These are phyloP conservation scores for Fonsecaea nubica DNA, from an alignment of 2,329 filamentous ascomycete genomes.

Conservation along the genomic window DNA sequence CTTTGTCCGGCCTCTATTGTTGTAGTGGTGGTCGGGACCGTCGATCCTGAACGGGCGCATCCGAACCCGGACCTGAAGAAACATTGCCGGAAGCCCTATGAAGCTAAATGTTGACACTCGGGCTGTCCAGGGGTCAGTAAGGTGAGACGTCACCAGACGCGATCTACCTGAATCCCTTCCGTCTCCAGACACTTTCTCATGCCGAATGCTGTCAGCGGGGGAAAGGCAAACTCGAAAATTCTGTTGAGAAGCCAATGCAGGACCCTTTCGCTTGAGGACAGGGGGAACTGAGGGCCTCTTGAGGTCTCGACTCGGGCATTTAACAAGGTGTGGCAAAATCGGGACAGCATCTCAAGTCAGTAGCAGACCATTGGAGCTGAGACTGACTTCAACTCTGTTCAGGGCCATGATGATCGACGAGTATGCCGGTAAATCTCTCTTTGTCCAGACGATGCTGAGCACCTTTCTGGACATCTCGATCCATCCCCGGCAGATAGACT, in stretches of 20 bases:
- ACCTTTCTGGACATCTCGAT: conserved; percentile 1
- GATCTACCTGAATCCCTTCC: background rate
- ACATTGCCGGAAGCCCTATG: background rate
- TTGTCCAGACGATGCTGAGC: conserved; percentile 1
- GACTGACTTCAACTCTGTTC: background rate
- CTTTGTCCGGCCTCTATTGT: background rate
- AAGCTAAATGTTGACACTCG: background rate
- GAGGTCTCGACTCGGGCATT: background rate
- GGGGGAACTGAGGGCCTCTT: background rate
- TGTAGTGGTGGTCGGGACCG: background rate
- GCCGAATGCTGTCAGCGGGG: background rate
- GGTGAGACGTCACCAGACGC: background rate
- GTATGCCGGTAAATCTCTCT: conserved; percentile 8
- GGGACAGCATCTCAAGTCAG: background rate
- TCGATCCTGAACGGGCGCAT: conserved; percentile 2
- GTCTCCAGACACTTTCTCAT: conserved; percentile 1
- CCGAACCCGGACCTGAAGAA: background rate
- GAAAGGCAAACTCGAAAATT: background rate
- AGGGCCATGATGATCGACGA: conserved; percentile 4
- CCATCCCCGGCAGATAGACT: background rate
- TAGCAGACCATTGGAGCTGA: background rate
- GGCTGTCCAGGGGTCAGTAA: background rate
- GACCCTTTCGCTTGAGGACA: background rate
- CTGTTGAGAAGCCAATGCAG: conserved; percentile 3
- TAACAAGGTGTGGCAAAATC: background rate